These are phyloP conservation scores for Mrakia blollopis DNA, from an alignment of 768 basidiomycete genomes.

Conservation along the genomic window DNA sequence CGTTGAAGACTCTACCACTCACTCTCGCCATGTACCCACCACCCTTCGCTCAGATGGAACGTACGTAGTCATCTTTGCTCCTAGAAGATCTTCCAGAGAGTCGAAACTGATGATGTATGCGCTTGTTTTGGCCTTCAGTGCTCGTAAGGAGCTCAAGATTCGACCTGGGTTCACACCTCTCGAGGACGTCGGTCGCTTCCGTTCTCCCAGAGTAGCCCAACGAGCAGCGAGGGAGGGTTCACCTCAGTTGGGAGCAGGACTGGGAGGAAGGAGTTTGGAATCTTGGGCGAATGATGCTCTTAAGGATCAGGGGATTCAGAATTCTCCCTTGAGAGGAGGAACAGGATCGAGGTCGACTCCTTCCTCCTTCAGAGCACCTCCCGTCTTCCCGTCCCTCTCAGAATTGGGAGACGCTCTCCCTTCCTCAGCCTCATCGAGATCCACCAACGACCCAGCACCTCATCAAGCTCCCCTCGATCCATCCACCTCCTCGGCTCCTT, in stretches of 20 bases:
- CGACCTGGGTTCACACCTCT: conserved; percentile 91
- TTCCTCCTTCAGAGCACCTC: background rate
- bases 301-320: conserved; percentile 1
- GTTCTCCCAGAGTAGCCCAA: conserved; percentile 54
- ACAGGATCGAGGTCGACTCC: background rate
- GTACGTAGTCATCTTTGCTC: background rate
- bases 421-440: background rate
- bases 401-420: background rate
- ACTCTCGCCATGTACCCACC: background rate
- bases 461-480: background rate
- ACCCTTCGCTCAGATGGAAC: conserved; percentile 7
- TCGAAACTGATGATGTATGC: background rate
- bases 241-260: conserved; percentile 5
- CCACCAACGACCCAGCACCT: background rate
- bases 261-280: background rate
- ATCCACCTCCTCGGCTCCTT: background rate
- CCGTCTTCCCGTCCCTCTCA: conserved; percentile 5
- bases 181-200: conserved; percentile 84
- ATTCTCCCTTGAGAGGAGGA: background rate
- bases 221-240: conserved; percentile 4
- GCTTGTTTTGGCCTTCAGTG: conserved; percentile 47
- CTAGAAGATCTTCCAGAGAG: too few relatives aligned
- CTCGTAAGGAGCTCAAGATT: conserved; percentile 82
- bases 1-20: background rate
- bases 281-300: conserved; percentile 10